Conservation (phyloP, 2,329 filamentous ascomycete species). For the Fusarium equiseti region DNA sequence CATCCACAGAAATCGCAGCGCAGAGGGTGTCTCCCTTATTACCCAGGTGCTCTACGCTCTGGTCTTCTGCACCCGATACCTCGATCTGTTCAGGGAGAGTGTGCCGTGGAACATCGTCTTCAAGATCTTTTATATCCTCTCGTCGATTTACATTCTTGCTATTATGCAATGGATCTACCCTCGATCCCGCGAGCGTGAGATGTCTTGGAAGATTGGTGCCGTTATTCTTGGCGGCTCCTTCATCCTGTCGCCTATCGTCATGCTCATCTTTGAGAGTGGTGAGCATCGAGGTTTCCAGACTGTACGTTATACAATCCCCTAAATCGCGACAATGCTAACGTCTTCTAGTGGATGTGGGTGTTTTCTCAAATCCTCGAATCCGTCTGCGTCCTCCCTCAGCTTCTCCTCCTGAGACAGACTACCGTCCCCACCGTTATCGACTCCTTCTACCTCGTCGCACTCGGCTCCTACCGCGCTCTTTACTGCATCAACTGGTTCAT, state of each 20-base stretch:
- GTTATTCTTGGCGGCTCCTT: slow-evolving; percentile 75
- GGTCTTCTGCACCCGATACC: slow-evolving; percentile 89
- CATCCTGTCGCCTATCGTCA: slow-evolving; percentile 77
- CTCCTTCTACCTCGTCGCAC: slow-evolving; percentile 91
- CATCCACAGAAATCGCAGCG: slow-evolving; percentile 88
- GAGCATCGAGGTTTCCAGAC: slow-evolving; percentile 61
- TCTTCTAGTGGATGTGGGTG: slow-evolving; percentile 77
- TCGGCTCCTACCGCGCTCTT: slow-evolving; percentile 88
- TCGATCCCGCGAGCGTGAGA: slow-evolving; percentile 88
- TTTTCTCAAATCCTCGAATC: slow-evolving; percentile 95
- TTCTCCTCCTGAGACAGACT: slow-evolving; percentile 93
- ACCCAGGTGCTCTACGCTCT: slow-evolving; percentile 88
- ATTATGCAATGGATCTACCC: slow-evolving; percentile 90
- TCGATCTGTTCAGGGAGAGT: slow-evolving; percentile 77
- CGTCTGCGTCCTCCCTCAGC: slow-evolving; percentile 88
- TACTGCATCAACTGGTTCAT: slow-evolving; percentile 94
- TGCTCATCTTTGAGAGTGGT: slow-evolving; percentile 71
- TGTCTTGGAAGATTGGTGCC: slow-evolving; percentile 91
- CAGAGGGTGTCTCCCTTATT: slow-evolving; percentile 92
- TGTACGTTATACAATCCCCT: slow-evolving; percentile 55
- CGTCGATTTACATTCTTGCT: slow-evolving; percentile 86
- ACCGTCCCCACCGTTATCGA: slow-evolving; percentile 95
- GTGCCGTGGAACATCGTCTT: slow-evolving; percentile 80
- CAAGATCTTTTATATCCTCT: slow-evolving; percentile 89
- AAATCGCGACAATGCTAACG: slow-evolving; percentile 13